Conservation (phyloP, 139 green algal genomes). For the Chlamydomonas schloesseri region DNA sequence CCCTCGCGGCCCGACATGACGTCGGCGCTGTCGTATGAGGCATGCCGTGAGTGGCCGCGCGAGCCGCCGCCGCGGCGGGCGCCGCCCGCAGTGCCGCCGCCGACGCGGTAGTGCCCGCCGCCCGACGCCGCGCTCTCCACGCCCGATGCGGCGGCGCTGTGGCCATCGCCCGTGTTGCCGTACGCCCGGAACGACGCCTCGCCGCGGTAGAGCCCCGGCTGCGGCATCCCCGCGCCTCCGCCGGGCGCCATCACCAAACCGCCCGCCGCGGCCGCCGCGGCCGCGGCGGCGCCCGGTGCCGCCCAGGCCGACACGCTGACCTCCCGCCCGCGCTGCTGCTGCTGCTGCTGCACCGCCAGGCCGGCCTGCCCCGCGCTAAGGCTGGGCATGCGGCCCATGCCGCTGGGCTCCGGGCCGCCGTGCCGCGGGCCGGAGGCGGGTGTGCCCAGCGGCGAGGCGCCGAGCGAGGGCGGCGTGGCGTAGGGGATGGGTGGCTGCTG, state of each 20-base stretch:
- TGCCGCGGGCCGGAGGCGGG: no score
- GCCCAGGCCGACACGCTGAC: constrained; percentile 13
- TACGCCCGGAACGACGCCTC: background rate
- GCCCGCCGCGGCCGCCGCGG: background rate
- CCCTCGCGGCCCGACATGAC: background rate
- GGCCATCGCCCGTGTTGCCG: background rate
- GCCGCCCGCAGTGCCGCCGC: background rate
- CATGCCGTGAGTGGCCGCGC: constrained; percentile 14
- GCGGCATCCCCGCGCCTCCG: background rate
- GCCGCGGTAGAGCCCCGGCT: background rate
- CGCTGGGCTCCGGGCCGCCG: no score
- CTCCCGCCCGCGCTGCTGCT: background rate
- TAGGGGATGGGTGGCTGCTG: no score
- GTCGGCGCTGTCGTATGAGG: constrained; percentile 34
- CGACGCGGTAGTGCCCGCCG: background rate
- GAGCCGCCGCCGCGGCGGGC: background rate
- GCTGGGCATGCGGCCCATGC: background rate
- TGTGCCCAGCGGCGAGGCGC: no score
- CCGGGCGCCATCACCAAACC: background rate
- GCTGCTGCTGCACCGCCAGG: background rate
- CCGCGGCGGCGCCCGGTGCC: background rate
- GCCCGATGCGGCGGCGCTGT: no score
- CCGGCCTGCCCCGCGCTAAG: no score
- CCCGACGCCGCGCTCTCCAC: no score
- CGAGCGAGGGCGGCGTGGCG: no score